These are phyloP conservation scores for Plasmodium sp. DNA, from an alignment of 169 alveolate genomes.

Conservation along the genomic window DNA sequence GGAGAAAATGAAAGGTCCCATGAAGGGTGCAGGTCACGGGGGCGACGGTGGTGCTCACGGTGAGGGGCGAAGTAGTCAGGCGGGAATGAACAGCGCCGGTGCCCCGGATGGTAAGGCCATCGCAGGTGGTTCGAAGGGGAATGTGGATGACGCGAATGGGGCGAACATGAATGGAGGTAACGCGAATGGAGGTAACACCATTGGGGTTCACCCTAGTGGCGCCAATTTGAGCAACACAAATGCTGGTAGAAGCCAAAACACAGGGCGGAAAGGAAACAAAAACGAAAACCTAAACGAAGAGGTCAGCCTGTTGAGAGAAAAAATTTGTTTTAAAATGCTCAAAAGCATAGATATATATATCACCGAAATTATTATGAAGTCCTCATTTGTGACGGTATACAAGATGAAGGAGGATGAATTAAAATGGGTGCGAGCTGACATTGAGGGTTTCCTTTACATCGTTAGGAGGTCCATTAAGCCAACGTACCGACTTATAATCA, in stretches of 20 bases:
- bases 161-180: background rate
- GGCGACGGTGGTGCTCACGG: background rate
- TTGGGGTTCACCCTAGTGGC: background rate
- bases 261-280: background rate
- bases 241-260: background rate
- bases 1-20: background rate
- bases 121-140: background rate
- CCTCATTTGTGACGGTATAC: conserved; percentile 83
- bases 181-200: background rate
- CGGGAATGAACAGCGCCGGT: background rate
- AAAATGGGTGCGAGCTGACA: conserved; percentile 82
- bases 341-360: conserved; percentile 75
- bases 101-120: background rate
- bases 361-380: conserved; percentile 75
- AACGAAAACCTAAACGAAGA: conserved; percentile 14
- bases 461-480: conserved; percentile 75
- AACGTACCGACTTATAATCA: conserved; percentile 74
- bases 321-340: conserved; percentile 79
- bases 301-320: conserved; percentile 63
- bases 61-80: background rate
- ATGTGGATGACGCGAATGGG: background rate
- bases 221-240: background rate
- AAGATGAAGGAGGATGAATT: conserved; percentile 73
- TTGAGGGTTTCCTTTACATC: conserved; percentile 82
- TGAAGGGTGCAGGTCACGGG: background rate